Evolutionary conservation across 495 filamentous ascomycete genomes (phyloP), one percentile per base, ranked within the genome.

Genomic region (Podospora sp.): DNA sequence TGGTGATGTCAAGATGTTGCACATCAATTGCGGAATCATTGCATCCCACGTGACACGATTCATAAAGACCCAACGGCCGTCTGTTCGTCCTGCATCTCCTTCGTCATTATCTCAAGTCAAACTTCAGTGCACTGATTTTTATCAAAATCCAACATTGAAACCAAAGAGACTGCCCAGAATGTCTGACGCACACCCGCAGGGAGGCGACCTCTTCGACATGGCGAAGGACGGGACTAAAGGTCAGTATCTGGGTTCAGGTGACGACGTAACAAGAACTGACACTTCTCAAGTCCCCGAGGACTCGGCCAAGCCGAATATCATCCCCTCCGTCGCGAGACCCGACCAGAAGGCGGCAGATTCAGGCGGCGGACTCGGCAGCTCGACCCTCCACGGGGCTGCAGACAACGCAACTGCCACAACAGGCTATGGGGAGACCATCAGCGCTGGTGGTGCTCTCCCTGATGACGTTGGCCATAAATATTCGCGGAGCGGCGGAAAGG

Each of bases 141-240:
- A 16, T 12, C 3, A 36, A 16, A 9, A 33, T 24, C 33, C 58
- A 27, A 7, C 55, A 6, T 25, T 21, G 3, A 24, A 21, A 7
- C 25, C 6, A 58, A 5, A 58, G 25, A 3, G 18, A 24, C 24
- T 25, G 21, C 27, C 60, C n/a, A 72, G 7, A 36, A 72, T 72
- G 70, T 60, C 70, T 25, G 67, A 69, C 63, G 12, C 33, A 11
- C 24, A 71, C 60, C 70, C 57, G 18, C 56, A 70, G 65, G 70
- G 70, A 51, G 70, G 67, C 51, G 60, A 72, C 58, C 65, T 72
- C 56, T 72, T 69, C 29, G 68, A 72, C 51, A 72, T 72, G 68
- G 70, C 70, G 65, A 69, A 69, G 25, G 68, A 69, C 8, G 70
- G 70, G 36, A 72, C 70, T 49, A 72, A 68, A 40, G 70, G 70